A percentile compares a stretch with the other conserved stretches of the same genome.
Conservation (phyloP, 805 yeast species). For the Yarrowia sp. region DNA sequence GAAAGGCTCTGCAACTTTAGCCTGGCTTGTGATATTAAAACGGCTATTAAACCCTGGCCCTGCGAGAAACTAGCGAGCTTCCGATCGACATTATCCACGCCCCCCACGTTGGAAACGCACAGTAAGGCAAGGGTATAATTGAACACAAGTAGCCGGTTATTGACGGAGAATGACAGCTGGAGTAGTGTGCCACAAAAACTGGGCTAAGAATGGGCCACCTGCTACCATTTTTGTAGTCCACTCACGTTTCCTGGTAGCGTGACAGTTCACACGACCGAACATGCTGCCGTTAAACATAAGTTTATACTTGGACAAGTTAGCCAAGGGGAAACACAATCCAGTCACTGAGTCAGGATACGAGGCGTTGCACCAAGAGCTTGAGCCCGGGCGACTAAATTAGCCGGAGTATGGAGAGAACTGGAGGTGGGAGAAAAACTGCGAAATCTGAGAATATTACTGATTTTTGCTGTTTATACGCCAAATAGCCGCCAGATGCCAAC, state of each 20-base stretch:
- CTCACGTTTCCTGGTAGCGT: too few relatives aligned
- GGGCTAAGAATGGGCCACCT: too few relatives aligned
- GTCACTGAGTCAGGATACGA: constrained; percentile 5
- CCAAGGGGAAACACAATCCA: background rate
- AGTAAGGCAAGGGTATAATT: background rate
- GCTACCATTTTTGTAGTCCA: too few relatives aligned
- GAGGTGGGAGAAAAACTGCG: background rate
- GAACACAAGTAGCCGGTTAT: background rate
- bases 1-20: background rate
- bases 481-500: too few relatives aligned
- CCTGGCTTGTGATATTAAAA: background rate
- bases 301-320: background rate
- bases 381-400: too few relatives aligned
- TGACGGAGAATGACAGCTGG: background rate
- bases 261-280: background rate
- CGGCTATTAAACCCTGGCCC: constrained; percentile 14
- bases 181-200: too few relatives aligned
- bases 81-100: constrained; percentile 10
- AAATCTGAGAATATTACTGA: too few relatives aligned
- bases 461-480: too few relatives aligned
- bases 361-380: background rate
- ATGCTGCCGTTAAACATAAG: background rate
- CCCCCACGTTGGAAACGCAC: background rate
- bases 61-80: background rate
- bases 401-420: too few relatives aligned